Conservation (phyloP, 208 protist species). For the Wallacemonas collosoma region DNA sequence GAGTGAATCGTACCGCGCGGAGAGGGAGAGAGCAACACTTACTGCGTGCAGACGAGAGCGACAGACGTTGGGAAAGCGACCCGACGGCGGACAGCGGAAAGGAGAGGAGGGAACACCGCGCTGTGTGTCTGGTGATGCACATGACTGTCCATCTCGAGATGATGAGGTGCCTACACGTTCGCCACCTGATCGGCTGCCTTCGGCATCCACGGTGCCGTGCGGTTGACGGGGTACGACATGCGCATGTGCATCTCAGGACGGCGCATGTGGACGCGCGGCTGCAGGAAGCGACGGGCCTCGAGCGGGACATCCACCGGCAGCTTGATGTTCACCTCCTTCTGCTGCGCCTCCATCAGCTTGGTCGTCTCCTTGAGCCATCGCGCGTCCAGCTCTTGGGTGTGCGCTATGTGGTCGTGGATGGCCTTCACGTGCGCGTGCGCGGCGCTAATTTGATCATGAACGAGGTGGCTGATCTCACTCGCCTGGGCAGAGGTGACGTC, state of each 20-base stretch:
- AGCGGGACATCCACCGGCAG: constrained; percentile 82
- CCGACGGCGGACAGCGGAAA: background rate
- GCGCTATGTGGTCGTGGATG: constrained; percentile 72
- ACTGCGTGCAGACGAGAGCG: too few species aligned
- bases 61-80: too few species aligned
- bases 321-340: constrained; percentile 81
- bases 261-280: constrained; percentile 88
- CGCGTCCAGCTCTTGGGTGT: constrained; percentile 62
- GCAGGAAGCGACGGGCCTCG: constrained; percentile 80
- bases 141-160: too few species aligned
- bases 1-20: background rate
- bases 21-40: too few species aligned
- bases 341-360: constrained; percentile 76
- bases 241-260: constrained; percentile 89
- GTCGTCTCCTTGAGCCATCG: constrained; percentile 72
- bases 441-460: constrained; percentile 61
- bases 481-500: constrained; percentile 80
- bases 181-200: constrained; percentile 74
- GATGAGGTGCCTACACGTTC: constrained; percentile 54
- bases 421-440: constrained; percentile 67
- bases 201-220: constrained; percentile 89
- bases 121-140: too few species aligned
- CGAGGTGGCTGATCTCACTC: constrained; percentile 60
- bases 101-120: background rate
- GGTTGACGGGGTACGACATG: constrained; percentile 87